Percentiles rank a stretch among this genome's conserved stretches.
Conservation (phyloP, 169 alveolate species). For the Besnoitia besnoiti region DNA sequence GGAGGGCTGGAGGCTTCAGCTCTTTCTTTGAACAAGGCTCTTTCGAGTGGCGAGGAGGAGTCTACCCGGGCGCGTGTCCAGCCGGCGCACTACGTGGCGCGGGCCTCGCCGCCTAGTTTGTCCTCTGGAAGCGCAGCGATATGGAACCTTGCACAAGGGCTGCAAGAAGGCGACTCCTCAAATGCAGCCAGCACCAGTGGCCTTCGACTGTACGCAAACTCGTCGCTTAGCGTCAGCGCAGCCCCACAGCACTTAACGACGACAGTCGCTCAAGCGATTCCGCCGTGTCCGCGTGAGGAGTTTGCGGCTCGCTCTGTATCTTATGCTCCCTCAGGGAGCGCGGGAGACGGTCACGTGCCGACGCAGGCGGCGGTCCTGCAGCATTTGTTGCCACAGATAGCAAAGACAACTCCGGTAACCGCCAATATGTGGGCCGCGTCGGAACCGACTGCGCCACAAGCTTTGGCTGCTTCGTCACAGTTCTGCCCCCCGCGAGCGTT, state of each 20-base stretch:
- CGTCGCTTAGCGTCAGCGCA: not conserved
- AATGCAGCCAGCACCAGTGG: not conserved
- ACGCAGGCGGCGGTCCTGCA: not conserved
- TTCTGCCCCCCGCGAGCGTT: not conserved
- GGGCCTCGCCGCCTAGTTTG: not conserved
- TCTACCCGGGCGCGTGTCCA: not conserved
- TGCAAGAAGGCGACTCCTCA: not conserved
- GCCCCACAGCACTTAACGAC: not conserved
- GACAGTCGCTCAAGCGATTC: not conserved
- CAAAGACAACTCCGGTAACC: not conserved
- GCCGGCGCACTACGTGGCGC: not conserved
- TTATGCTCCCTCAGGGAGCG: not conserved
- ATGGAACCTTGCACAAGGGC: not conserved
- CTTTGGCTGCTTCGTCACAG: not conserved
- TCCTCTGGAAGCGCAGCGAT: not conserved
- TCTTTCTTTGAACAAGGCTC: not conserved
- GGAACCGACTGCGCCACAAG: not conserved
- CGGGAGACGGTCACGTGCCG: not conserved
- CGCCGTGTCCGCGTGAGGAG: not conserved
- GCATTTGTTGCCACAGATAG: conserved; percentile 2
- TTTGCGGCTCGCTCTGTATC: not conserved
- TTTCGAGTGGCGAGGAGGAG: not conserved
- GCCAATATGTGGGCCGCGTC: not conserved
- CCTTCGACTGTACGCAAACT: not conserved
- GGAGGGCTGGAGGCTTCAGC: not conserved